These are phyloP conservation scores for Plasmodium cynomolgi DNA, from an alignment of 169 alveolate species.

Conservation along the genomic window DNA sequence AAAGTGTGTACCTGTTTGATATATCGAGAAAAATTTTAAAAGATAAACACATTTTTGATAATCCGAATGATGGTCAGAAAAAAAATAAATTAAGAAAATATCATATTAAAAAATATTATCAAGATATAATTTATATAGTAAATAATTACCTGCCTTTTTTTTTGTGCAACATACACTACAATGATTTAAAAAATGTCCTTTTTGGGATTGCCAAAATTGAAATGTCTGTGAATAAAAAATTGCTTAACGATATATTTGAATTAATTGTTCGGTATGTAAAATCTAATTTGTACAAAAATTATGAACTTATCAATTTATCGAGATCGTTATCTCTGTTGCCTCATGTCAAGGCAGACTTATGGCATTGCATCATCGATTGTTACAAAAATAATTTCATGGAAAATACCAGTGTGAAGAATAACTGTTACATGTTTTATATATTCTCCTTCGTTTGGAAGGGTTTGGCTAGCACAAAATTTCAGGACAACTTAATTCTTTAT, in stretches of 20 bases:
- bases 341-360: conserved; percentile 21
- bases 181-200: conserved; percentile 70
- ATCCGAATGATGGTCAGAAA: not conserved
- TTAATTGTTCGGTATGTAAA: conserved; percentile 19
- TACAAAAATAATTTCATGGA: conserved; percentile 40
- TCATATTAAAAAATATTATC: conserved; percentile 48
- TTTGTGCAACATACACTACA: conserved; percentile 41
- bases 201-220: conserved; percentile 72
- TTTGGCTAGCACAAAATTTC: conserved; percentile 9
- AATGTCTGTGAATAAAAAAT: conserved; percentile 52
- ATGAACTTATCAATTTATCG: conserved; percentile 63
- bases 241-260: conserved; percentile 38
- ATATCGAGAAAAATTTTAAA: conserved; percentile 27
- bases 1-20: conserved; percentile 42
- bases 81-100: conserved; percentile 17
- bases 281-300: conserved; percentile 34
- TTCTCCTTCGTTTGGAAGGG: conserved; percentile 38
- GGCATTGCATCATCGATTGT: conserved; percentile 25
- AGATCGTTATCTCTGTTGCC: conserved; percentile 64
- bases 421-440: conserved; percentile 58
- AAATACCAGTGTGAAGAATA: conserved; percentile 46
- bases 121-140: conserved; percentile 49
- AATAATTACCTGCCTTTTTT: conserved; percentile 45
- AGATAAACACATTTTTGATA: conserved; percentile 32
- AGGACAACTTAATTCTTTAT: conserved; percentile 15